A percentile compares a stretch with the other conserved stretches of the same genome.
Conservation (phyloP, 495 filamentous ascomycete species). For the Penicillium diatomitis region DNA sequence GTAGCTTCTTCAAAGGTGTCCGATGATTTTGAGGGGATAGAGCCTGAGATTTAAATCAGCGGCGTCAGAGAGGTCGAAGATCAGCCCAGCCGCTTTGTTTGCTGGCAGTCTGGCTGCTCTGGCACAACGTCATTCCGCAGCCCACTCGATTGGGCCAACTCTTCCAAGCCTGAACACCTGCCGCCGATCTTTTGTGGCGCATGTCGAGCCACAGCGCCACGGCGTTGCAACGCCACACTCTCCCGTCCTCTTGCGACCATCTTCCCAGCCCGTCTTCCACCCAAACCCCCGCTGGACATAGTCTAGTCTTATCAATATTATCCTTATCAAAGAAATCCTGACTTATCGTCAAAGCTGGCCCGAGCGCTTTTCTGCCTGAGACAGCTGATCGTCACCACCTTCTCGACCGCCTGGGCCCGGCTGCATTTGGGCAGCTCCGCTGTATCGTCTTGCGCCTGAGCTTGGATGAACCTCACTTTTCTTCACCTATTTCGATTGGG, state of each 20-base stretch:
- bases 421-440: slow-evolving; percentile 4
- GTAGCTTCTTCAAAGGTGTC: too few relatives aligned
- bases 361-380: neutral
- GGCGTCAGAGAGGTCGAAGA: too few relatives aligned
- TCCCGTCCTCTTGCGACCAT: too few relatives aligned
- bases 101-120: neutral
- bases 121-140: slow-evolving; percentile 8
- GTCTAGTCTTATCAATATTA: too few relatives aligned
- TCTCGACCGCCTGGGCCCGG: too few relatives aligned
- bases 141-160: neutral
- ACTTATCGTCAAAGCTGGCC: too few relatives aligned
- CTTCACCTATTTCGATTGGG: slow-evolving; percentile 7
- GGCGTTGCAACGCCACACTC: neutral
- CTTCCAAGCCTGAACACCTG: slow-evolving; percentile 6
- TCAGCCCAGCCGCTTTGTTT: neutral
- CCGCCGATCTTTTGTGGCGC: slow-evolving; percentile 2
- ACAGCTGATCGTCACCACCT: slow-evolving; percentile 13
- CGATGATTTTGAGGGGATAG: too few relatives aligned
- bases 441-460: neutral
- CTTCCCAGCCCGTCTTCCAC: too few relatives aligned
- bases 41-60: too few relatives aligned
- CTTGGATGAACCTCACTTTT: neutral
- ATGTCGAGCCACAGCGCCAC: neutral
- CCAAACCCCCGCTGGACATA: too few relatives aligned
- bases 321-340: too few relatives aligned